Conservation (phyloP, 192 early-diverging fungal genomes). For the Gigaspora rosea region DNA sequence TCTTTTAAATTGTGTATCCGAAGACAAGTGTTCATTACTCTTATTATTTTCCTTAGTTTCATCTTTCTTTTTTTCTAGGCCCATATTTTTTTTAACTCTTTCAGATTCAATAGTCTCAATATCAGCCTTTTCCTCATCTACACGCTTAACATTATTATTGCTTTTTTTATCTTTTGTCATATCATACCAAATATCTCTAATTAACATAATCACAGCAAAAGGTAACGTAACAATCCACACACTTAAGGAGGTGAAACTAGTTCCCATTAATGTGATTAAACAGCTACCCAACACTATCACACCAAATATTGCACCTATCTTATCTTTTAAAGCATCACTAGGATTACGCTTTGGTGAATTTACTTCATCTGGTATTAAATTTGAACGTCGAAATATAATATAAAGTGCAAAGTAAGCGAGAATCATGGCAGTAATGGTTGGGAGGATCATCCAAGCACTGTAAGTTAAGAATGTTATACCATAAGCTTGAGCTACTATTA, state of each 20-base stretch:
- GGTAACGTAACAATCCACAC: constrained; percentile 82
- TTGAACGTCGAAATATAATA: constrained; percentile 49
- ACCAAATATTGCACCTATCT: constrained; percentile 67
- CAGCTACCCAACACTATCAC: constrained; percentile 54
- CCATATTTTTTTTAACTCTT: no score
- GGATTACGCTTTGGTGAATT: constrained; percentile 52
- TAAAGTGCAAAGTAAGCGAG: constrained; percentile 58
- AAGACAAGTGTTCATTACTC: no score
- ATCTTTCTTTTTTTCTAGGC: no score
- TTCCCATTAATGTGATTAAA: constrained; percentile 66
- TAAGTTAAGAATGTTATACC: constrained; percentile 72
- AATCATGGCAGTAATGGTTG: constrained; percentile 58
- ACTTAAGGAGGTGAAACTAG: constrained; percentile 65
- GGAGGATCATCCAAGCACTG: constrained; percentile 83
- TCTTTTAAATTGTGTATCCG: no score
- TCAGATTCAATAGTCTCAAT: neutral
- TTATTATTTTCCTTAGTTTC: no score
- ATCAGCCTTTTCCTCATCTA: neutral
- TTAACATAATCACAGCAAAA: constrained; percentile 65
- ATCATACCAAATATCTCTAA: constrained; percentile 61
- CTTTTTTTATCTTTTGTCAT: constrained; percentile 8
- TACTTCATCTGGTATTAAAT: constrained; percentile 51
- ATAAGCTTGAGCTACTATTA: constrained; percentile 80
- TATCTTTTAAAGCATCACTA: constrained; percentile 54
- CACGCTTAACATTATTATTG: neutral